Evolutionary conservation across 139 green algal genomes (phyloP).

Genomic region (Yamagishiella unicocca): DNA sequence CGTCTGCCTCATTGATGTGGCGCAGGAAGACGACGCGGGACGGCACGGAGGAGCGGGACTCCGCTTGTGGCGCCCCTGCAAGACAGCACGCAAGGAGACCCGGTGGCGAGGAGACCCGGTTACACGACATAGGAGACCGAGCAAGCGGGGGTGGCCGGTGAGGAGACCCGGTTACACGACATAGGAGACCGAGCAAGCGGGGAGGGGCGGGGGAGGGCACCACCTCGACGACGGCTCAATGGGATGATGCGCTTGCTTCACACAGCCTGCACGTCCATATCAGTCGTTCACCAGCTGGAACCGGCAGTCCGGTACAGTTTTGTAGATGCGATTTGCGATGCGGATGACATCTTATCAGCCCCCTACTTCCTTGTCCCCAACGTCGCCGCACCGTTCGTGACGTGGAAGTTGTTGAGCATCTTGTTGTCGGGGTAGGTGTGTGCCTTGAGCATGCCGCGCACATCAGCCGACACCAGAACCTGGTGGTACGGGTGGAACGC

Average conservation of each 20-base stretch:
- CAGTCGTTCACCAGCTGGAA: too few relatives aligned
- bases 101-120: neutral
- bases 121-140: neutral
- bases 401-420: conserved; percentile 65
- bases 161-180: neutral
- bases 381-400: conserved; percentile 51
- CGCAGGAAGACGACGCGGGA: conserved; percentile 50
- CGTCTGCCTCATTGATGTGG: conserved; percentile 85
- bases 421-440: conserved; percentile 65
- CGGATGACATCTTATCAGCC: neutral
- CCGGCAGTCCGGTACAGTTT: too few relatives aligned
- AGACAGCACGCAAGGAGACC: too few relatives aligned
- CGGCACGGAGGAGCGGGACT: conserved; percentile 12
- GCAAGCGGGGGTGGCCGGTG: neutral
- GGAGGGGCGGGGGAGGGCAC: too few relatives aligned
- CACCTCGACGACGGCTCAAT: neutral
- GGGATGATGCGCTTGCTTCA: neutral
- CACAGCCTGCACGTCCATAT: neutral
- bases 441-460: conserved; percentile 70
- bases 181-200: neutral
- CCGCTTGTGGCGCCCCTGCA: conserved; percentile 8
- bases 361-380: neutral
- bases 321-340: neutral
- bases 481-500: conserved; percentile 84
- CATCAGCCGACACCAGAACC: conserved; percentile 68